Percentiles rank a stretch among this genome's conserved stretches.
phyloP scores from a whole-genome alignment of 2,329 filamentous ascomycete genomes.

The Camillea tinctor region DNA sequence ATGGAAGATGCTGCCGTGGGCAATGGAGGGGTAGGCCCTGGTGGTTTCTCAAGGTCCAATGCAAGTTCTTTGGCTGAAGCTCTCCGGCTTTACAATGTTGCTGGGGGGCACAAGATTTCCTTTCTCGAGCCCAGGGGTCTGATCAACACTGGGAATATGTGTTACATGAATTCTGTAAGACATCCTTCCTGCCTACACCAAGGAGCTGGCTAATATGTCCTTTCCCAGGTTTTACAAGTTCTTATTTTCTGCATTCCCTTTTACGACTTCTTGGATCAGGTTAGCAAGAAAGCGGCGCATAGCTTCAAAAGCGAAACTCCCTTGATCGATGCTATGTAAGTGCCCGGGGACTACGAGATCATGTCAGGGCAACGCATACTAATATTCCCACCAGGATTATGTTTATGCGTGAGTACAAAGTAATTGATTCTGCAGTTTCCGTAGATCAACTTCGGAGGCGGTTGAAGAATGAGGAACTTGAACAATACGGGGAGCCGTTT shows the following conservation, averaged over 20 bases:
- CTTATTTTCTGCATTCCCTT: slow-evolving; percentile 92
- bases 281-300: slow-evolving; percentile 78
- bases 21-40: slow-evolving; percentile 26
- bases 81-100: slow-evolving; percentile 69
- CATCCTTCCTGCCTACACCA: not conserved
- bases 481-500: slow-evolving; percentile 87
- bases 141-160: slow-evolving; percentile 98
- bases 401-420: slow-evolving; percentile 90
- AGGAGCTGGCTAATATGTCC: not conserved
- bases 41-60: slow-evolving; percentile 44
- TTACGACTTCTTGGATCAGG: slow-evolving; percentile 86
- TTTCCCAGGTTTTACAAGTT: slow-evolving; percentile 82
- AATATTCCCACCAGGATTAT: slow-evolving; percentile 65
- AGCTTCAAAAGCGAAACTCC: slow-evolving; percentile 96
- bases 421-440: slow-evolving; percentile 76
- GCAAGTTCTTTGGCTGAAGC: slow-evolving; percentile 55
- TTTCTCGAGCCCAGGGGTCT: slow-evolving; percentile 92
- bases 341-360: slow-evolving; percentile 16
- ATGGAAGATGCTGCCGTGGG: slow-evolving; percentile 19
- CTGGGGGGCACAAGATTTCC: slow-evolving; percentile 63
- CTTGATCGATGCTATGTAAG: slow-evolving; percentile 88
- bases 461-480: slow-evolving; percentile 79
- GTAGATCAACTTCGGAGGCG: slow-evolving; percentile 70
- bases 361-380: not conserved
- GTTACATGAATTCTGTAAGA: slow-evolving; percentile 98